Percentiles rank a stretch among this genome's conserved stretches.
Conservation (phyloP, 2,329 filamentous ascomycete genomes). For the Scortechinia acanthostroma region DNA sequence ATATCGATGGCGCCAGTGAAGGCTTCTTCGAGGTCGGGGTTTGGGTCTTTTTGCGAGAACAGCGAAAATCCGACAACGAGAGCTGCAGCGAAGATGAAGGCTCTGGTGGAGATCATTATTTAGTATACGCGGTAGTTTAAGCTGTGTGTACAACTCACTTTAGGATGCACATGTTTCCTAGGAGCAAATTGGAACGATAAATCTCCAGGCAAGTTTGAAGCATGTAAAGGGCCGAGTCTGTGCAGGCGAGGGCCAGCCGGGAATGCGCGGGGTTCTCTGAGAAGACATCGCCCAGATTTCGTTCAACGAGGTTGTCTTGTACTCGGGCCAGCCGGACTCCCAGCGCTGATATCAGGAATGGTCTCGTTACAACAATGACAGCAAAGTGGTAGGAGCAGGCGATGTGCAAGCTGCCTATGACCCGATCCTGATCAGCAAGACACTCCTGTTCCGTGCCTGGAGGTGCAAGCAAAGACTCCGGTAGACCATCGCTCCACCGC, state of each 20-base stretch:
- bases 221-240: conserved; percentile 45
- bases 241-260: conserved; percentile 39
- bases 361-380: conserved; percentile 46
- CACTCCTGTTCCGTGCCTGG: conserved; percentile 9
- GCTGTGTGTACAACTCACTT: conserved; percentile 31
- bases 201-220: conserved; percentile 43
- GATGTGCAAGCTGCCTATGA: conserved; percentile 41
- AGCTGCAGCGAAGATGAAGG: conserved; percentile 46
- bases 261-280: conserved; percentile 11
- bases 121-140: background rate
- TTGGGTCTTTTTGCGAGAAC: conserved; percentile 36
- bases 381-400: conserved; percentile 51
- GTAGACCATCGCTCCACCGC: conserved; percentile 34
- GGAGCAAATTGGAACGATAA: conserved; percentile 29
- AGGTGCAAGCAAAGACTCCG: conserved; percentile 16
- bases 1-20: conserved; percentile 41
- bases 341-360: conserved; percentile 41
- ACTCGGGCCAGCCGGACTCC: conserved; percentile 22
- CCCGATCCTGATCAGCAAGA: conserved; percentile 16
- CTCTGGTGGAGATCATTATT: conserved; percentile 20
- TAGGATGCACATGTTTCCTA: conserved; percentile 49
- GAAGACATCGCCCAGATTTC: background rate
- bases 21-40: conserved; percentile 34
- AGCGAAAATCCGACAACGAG: conserved; percentile 47
- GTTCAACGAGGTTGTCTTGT: conserved; percentile 11